These are phyloP conservation scores for Nepenthes gracilis DNA, from an alignment of 148 eudicot genomes.

Conservation along the genomic window DNA sequence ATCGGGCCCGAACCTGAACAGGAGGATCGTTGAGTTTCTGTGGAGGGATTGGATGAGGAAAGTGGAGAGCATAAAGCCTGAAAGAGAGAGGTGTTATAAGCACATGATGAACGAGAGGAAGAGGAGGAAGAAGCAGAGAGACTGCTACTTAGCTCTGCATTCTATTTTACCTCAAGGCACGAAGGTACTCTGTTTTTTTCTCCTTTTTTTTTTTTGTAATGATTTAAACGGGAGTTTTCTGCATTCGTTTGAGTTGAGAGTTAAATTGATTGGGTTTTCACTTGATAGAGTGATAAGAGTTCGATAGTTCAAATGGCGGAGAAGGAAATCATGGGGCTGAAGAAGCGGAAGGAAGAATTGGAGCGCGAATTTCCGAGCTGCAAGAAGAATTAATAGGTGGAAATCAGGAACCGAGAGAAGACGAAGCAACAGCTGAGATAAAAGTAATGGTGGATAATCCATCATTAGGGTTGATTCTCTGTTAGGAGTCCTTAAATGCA, in stretches of 20 bases:
- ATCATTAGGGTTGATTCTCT: conserved; percentile 33
- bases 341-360: conserved; percentile 17
- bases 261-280: neutral
- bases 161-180: conserved; percentile 23
- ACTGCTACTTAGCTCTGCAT: conserved; percentile 16
- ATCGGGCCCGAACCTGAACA: conserved; percentile 8
- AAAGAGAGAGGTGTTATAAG: conserved; percentile 18
- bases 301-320: conserved; percentile 24
- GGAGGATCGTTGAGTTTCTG: conserved; percentile 26
- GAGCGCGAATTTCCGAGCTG: conserved; percentile 8
- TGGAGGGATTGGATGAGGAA: conserved; percentile 10
- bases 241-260: too few relatives aligned
- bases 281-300: conserved; percentile 29
- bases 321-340: conserved; percentile 11
- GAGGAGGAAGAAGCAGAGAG: conserved; percentile 32
- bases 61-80: conserved; percentile 1
- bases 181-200: conserved; percentile 11
- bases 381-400: conserved; percentile 1
- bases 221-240: neutral
- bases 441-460: conserved; percentile 11
- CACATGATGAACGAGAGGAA: conserved; percentile 37
- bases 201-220: neutral
- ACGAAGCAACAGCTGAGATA: conserved; percentile 4
- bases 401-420: neutral
- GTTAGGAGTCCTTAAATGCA: conserved; percentile 24